Percentiles rank a stretch among this genome's conserved stretches.
Evolutionary conservation across 441 rosid genomes (phyloP).

Genomic region (Arabidopsis lyrata): DNA sequence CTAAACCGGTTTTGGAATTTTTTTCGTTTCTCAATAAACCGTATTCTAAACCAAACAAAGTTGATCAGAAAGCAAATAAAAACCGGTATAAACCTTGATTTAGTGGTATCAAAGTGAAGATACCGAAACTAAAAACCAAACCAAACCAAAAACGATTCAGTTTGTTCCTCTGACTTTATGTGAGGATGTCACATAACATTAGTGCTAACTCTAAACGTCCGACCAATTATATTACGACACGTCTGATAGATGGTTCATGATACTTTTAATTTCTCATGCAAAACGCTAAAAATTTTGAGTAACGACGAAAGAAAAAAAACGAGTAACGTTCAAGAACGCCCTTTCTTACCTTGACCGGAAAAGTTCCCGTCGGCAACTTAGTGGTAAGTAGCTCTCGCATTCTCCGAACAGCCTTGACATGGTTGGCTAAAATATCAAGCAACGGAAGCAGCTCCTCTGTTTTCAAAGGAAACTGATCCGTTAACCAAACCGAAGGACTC

Average conservation of each 20-base stretch:
- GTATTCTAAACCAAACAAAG: not conserved
- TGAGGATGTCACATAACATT: not conserved
- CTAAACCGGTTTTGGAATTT: not conserved
- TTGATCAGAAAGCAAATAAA: not conserved
- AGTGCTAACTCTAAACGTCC: not conserved
- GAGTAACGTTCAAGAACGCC: not conserved
- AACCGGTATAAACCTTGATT: not conserved
- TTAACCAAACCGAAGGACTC: conserved; percentile 90
- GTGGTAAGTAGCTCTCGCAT: conserved; percentile 86
- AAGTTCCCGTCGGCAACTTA: conserved; percentile 86
- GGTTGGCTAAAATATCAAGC: conserved; percentile 88
- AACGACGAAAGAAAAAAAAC: not conserved
- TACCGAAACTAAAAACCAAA: not conserved
- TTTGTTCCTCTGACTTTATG: not conserved
- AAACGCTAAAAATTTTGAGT: not conserved
- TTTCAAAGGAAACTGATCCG: conserved; percentile 89
- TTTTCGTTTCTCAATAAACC: not conserved
- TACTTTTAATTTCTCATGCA: conserved; percentile 21
- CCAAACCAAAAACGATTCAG: not conserved
- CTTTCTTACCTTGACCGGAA: conserved; percentile 84
- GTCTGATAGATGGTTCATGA: not conserved
- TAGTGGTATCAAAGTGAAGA: not conserved
- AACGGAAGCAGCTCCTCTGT: conserved; percentile 92
- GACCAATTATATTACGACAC: conserved; percentile 11
- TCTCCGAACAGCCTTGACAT: conserved; percentile 95